Evolutionary conservation across 371 early-diverging fungal genomes (phyloP).

Genomic region (Encephalitozoon hellem): DNA sequence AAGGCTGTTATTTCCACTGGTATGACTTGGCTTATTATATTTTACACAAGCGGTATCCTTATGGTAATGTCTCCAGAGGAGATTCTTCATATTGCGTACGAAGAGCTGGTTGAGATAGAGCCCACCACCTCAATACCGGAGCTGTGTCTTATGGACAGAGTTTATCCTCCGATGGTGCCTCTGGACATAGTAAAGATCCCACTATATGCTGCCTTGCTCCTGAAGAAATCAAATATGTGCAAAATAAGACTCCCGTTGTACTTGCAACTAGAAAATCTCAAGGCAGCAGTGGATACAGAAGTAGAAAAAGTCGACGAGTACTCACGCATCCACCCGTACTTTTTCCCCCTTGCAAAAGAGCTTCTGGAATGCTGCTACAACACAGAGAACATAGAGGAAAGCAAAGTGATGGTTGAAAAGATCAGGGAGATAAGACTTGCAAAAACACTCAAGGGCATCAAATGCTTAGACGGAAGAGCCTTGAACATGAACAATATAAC

Average conservation of each 20-base stretch:
- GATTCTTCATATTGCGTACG: slow-evolving; percentile 14
- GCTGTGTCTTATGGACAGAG: slow-evolving; percentile 2
- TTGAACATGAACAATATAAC: slow-evolving; percentile 47
- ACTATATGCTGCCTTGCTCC: slow-evolving; percentile 39
- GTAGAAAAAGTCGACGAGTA: slow-evolving; percentile 33
- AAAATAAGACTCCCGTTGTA: slow-evolving; percentile 34
- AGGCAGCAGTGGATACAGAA: slow-evolving; percentile 15
- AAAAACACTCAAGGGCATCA: slow-evolving; percentile 42
- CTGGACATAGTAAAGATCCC: slow-evolving; percentile 33
- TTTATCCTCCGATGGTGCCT: not conserved
- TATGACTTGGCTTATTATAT: not conserved
- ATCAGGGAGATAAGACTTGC: slow-evolving; percentile 37
- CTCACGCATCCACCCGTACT: slow-evolving; percentile 22
- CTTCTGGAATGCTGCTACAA: slow-evolving; percentile 30
- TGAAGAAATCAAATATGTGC: slow-evolving; percentile 28
- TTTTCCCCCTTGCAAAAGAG: slow-evolving; percentile 32
- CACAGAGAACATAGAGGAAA: slow-evolving; percentile 18
- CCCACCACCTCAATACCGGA: slow-evolving; percentile 12
- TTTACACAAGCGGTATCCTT: not conserved
- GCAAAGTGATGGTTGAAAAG: slow-evolving; percentile 20
- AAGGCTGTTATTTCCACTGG: not conserved
- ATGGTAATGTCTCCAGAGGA: slow-evolving; percentile 17
- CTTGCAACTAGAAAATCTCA: slow-evolving; percentile 10
- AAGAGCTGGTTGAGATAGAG: slow-evolving; percentile 42
- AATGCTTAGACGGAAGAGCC: slow-evolving; percentile 43